phyloP scores from a whole-genome alignment of 345 rosid species.

The Pistacia integerrima region DNA sequence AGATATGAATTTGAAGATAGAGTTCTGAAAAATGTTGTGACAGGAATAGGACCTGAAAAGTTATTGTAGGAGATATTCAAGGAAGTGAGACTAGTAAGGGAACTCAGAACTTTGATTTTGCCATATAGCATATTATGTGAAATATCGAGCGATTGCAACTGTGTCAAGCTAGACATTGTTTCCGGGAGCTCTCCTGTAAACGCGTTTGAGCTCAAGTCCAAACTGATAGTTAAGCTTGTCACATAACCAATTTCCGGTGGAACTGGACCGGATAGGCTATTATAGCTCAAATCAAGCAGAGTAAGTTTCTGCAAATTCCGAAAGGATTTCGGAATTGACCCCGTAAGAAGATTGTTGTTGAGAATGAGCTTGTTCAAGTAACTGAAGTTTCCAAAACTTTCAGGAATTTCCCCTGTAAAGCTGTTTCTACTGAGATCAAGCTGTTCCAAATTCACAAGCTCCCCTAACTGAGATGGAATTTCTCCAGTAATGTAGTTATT shows the following conservation, averaged over 20 bases:
- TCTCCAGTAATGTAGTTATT: constrained; percentile 79
- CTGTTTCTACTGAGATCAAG: constrained; percentile 93
- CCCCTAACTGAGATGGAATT: constrained; percentile 78
- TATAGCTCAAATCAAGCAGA: constrained; percentile 83
- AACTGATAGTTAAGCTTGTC: constrained; percentile 77
- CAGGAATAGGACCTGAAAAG: constrained; percentile 90
- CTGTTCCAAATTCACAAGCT: constrained; percentile 94
- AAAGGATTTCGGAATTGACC: constrained; percentile 69
- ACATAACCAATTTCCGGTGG: constrained; percentile 77
- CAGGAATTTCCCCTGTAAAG: constrained; percentile 70
- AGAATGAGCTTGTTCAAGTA: constrained; percentile 94
- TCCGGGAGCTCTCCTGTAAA: constrained; percentile 72
- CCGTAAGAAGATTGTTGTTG: constrained; percentile 77
- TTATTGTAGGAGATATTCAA: constrained; percentile 88
- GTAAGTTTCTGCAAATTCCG: constrained; percentile 72
- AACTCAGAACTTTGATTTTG: constrained; percentile 67
- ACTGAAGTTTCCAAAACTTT: constrained; percentile 84
- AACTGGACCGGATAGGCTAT: constrained; percentile 68
- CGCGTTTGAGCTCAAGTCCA: constrained; percentile 75
- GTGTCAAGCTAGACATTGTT: constrained; percentile 70
- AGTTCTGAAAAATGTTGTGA: constrained; percentile 81
- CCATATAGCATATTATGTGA: constrained; percentile 71
- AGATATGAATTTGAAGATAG: constrained; percentile 62
- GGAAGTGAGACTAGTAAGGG: constrained; percentile 86
- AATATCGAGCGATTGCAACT: constrained; percentile 85